Evolutionary conservation across 371 early-diverging fungal genomes (phyloP).

Genomic region (Parasitella parasitica): DNA sequence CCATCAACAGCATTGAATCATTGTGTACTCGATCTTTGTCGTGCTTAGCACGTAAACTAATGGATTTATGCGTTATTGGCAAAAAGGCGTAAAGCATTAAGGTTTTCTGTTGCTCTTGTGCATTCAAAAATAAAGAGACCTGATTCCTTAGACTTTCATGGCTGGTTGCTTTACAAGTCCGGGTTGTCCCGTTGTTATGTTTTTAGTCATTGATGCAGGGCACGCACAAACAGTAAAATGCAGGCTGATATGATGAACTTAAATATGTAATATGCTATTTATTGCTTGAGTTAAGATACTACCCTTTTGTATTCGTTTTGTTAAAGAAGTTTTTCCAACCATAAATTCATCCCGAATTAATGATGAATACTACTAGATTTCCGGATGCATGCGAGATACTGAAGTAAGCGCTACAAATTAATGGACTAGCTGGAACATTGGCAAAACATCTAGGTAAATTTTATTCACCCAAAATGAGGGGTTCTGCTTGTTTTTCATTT

Average conservation of each 20-base stretch:
- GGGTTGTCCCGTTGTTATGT: not conserved
- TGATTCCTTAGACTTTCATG: not conserved
- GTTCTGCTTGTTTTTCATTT: not conserved
- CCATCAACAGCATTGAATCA: not conserved
- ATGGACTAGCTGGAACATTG: too few relatives aligned
- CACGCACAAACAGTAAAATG: not conserved
- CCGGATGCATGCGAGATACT: too few relatives aligned
- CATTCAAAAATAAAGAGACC: too few relatives aligned
- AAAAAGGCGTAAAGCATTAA: not conserved
- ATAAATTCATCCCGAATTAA: not conserved
- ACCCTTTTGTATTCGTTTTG: too few relatives aligned
- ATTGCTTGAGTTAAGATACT: too few relatives aligned
- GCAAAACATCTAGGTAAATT: too few relatives aligned
- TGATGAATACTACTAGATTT: not conserved
- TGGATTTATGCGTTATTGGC: not conserved
- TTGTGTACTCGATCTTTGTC: too few relatives aligned
- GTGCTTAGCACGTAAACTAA: too few relatives aligned
- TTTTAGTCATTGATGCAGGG: too few relatives aligned
- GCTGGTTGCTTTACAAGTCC: not conserved
- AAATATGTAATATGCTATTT: too few relatives aligned
- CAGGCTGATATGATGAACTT: not conserved
- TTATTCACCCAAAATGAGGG: not conserved
- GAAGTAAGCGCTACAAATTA: too few relatives aligned
- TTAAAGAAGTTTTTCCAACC: not conserved
- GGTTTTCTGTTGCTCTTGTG: too few relatives aligned